Percentiles rank a stretch among this genome's conserved stretches.
Conservation (phyloP, 768 basidiomycete species). For the Cyclocybe cylindracea region DNA sequence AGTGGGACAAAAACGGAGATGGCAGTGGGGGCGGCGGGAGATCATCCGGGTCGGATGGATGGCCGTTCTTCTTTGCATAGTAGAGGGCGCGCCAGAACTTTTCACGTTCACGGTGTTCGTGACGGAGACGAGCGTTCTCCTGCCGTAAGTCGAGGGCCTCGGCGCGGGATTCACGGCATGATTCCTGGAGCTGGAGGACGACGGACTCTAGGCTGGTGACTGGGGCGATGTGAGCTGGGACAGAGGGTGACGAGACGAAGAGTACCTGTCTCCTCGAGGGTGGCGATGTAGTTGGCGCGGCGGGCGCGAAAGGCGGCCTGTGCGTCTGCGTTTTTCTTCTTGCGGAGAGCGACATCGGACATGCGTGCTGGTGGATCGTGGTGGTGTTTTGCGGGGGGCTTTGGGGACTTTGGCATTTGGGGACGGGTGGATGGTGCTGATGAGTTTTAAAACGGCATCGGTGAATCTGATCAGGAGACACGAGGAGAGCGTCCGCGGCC, state of each 20-base stretch:
- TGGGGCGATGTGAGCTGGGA: constrained; percentile 20
- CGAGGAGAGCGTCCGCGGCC: constrained; percentile 68
- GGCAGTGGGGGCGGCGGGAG: constrained; percentile 49
- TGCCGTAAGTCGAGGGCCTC: constrained; percentile 65
- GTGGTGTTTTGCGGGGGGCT: constrained; percentile 33
- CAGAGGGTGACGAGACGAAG: constrained; percentile 11
- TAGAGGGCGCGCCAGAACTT: constrained; percentile 72
- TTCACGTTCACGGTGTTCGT: constrained; percentile 71
- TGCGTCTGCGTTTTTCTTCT: constrained; percentile 90
- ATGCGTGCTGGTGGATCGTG: constrained; percentile 41
- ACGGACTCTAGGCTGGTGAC: constrained; percentile 86
- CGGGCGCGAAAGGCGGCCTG: constrained; percentile 84
- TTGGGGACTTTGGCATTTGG: constrained; percentile 44
- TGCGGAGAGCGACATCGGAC: constrained; percentile 71
- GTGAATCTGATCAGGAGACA: constrained; percentile 68
- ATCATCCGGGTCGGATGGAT: constrained; percentile 53
- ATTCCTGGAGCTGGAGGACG: constrained; percentile 81
- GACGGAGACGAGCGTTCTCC: constrained; percentile 64
- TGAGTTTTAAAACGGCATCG: constrained; percentile 57
- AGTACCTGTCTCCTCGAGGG: constrained; percentile 78
- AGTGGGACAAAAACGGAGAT: constrained; percentile 37
- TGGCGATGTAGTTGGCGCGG: constrained; percentile 85
- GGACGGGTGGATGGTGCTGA: constrained; percentile 28
- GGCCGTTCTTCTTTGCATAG: constrained; percentile 61
- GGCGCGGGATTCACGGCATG: constrained; percentile 65